Evolutionary conservation across 768 basidiomycete species (phyloP).

Genomic region (Psilocybe tampanensis): DNA sequence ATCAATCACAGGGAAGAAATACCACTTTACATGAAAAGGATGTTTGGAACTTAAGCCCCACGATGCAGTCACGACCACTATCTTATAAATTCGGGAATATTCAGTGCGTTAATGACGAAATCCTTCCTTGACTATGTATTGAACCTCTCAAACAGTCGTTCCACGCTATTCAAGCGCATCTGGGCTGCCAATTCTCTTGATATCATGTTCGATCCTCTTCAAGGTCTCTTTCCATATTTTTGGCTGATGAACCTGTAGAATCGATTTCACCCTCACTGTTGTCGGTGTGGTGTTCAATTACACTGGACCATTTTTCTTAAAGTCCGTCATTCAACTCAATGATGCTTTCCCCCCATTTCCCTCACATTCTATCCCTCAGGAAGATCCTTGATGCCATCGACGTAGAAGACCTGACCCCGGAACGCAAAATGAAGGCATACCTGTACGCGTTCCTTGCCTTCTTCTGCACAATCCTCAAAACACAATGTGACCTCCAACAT

Average conservation of each 20-base stretch:
- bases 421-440: conserved; percentile 63
- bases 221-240: background rate
- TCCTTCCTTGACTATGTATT: background rate
- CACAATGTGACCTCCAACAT: conserved; percentile 71
- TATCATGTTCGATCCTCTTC: conserved; percentile 36
- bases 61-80: conserved; percentile 63
- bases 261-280: conserved; percentile 71
- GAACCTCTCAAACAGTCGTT: conserved; percentile 19
- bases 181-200: conserved; percentile 49
- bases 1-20: conserved; percentile 37
- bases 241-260: conserved; percentile 27
- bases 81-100: conserved; percentile 52
- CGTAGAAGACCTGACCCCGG: conserved; percentile 43
- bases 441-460: conserved; percentile 83
- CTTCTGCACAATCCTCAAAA: conserved; percentile 47
- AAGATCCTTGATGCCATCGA: conserved; percentile 63
- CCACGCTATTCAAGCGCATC: conserved; percentile 43
- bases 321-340: conserved; percentile 38
- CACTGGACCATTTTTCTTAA: conserved; percentile 83
- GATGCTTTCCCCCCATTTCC: background rate
- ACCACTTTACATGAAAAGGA: conserved; percentile 70
- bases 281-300: conserved; percentile 78
- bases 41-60: conserved; percentile 73
- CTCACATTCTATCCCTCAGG: conserved; percentile 25
- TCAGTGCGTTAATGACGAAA: conserved; percentile 25